A percentile compares a stretch with the other conserved stretches of the same genome.
Evolutionary conservation across 2,329 filamentous ascomycete species (phyloP).

Genomic region (Aspergillus novoparasiticus): DNA sequence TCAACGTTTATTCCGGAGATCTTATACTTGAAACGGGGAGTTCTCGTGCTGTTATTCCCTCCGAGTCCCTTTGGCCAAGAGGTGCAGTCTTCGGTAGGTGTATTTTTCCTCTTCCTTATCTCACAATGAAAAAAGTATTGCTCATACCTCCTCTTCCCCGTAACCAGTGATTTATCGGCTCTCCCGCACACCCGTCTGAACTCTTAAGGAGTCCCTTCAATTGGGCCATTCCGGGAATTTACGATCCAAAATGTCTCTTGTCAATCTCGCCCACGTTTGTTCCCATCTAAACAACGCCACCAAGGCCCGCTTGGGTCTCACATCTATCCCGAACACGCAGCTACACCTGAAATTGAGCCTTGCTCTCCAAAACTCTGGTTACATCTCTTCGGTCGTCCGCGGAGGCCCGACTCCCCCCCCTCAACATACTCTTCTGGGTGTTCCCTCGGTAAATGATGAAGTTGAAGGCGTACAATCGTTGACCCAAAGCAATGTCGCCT

Average conservation of each 20-base stretch:
- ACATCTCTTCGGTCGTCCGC: conserved; percentile 78
- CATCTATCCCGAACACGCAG: conserved; percentile 78
- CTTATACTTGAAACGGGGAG: not conserved
- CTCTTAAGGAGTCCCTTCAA: conserved; percentile 14
- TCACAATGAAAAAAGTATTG: not conserved
- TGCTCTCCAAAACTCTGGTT: conserved; percentile 79
- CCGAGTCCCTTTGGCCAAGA: not conserved
- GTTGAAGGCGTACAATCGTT: conserved; percentile 52
- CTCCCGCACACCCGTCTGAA: conserved; percentile 3
- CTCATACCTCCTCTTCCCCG: conserved; percentile 5
- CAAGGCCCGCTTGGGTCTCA: conserved; percentile 78
- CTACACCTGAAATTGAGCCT: conserved; percentile 76
- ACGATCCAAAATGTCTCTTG: conserved; percentile 65
- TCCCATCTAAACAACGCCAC: conserved; percentile 90
- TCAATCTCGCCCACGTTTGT: conserved; percentile 76
- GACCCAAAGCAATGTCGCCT: conserved; percentile 71
- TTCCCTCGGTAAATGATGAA: conserved; percentile 45
- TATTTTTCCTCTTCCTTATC: not conserved
- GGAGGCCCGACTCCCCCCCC: conserved; percentile 63
- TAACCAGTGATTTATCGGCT: conserved; percentile 2
- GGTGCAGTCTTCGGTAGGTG: not conserved
- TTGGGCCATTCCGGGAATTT: conserved; percentile 21
- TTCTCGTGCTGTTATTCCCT: not conserved
- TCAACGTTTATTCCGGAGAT: not conserved
- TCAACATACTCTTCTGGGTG: conserved; percentile 55